phyloP scores from a whole-genome alignment of 2,329 filamentous ascomycete genomes.

The Botrytis fragariae region DNA sequence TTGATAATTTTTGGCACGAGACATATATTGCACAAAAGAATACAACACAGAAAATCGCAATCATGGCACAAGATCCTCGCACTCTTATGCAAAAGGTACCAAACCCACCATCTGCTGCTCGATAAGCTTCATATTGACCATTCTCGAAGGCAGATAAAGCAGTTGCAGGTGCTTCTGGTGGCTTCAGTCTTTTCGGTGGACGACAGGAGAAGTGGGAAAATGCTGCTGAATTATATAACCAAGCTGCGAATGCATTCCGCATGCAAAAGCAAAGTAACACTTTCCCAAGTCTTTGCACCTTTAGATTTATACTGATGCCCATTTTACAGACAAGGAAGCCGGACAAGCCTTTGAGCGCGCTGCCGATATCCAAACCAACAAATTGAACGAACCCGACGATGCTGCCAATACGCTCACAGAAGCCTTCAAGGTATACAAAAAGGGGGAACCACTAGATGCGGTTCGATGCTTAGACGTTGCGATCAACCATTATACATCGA shows the following conservation, averaged over 20 bases:
- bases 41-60: slow-evolving; percentile 8
- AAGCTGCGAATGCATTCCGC: slow-evolving; percentile 89
- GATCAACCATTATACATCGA: slow-evolving; percentile 81
- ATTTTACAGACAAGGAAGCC: slow-evolving; percentile 69
- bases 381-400: slow-evolving; percentile 89
- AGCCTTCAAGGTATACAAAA: slow-evolving; percentile 93
- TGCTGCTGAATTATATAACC: slow-evolving; percentile 81
- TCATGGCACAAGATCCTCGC: slow-evolving; percentile 75
- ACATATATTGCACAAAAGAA: not conserved
- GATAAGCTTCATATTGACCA: slow-evolving; percentile 25
- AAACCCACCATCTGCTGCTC: slow-evolving; percentile 36
- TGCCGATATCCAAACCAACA: slow-evolving; percentile 73
- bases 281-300: not conserved
- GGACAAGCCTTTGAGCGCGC: slow-evolving; percentile 84
- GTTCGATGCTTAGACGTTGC: slow-evolving; percentile 75
- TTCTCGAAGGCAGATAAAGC: slow-evolving; percentile 76
- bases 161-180: slow-evolving; percentile 67
- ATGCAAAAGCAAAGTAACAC: slow-evolving; percentile 78
- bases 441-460: slow-evolving; percentile 78
- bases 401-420: slow-evolving; percentile 85
- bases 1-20: not conserved
- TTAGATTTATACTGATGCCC: slow-evolving; percentile 13
- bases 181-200: slow-evolving; percentile 88
- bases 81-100: slow-evolving; percentile 73
- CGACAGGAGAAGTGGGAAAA: slow-evolving; percentile 85